A percentile compares a stretch with the other conserved stretches of the same genome.
Conservation (phyloP, 352 stramenopile genomes). For the Elongisporangium prolatum region DNA sequence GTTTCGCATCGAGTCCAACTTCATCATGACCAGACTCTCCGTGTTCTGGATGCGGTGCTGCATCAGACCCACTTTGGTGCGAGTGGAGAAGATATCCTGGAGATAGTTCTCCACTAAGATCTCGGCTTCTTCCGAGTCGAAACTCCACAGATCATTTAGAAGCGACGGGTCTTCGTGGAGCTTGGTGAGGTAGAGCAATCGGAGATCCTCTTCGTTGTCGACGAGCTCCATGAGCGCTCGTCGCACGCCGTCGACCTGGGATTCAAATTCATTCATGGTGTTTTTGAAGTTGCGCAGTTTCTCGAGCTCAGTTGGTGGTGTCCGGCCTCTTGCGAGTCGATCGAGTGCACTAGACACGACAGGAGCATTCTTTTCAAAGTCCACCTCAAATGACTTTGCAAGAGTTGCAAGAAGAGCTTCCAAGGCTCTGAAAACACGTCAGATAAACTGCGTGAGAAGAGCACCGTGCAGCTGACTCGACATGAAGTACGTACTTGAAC, state of each 20-base stretch:
- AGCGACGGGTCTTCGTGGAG: slow-evolving; percentile 52
- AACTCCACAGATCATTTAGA: slow-evolving; percentile 49
- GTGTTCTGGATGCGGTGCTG: slow-evolving; percentile 74
- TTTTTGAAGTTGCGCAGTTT: slow-evolving; percentile 71
- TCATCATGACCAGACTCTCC: slow-evolving; percentile 78
- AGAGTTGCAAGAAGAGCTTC: no score
- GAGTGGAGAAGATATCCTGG: slow-evolving; percentile 77
- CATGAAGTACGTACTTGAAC: no score
- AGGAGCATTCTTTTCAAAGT: no score
- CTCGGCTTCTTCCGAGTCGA: slow-evolving; percentile 72
- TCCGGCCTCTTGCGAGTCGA: no score
- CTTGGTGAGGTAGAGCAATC: slow-evolving; percentile 63
- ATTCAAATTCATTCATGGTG: slow-evolving; percentile 65
- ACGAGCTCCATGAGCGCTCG: slow-evolving; percentile 59
- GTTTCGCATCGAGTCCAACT: slow-evolving; percentile 76
- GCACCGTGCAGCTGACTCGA: no score
- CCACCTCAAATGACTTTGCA: no score
- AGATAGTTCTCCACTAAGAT: slow-evolving; percentile 74
- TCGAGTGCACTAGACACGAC: no score
- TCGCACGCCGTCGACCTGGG: slow-evolving; percentile 54
- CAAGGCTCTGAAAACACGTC: no score
- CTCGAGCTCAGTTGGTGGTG: no score
- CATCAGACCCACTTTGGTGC: slow-evolving; percentile 61
- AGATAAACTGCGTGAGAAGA: no score
- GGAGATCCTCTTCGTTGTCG: slow-evolving; percentile 63